Evolutionary conservation across 164 flowering plant genomes (phyloP).

Genomic region (Dillenia suffruticosa): DNA sequence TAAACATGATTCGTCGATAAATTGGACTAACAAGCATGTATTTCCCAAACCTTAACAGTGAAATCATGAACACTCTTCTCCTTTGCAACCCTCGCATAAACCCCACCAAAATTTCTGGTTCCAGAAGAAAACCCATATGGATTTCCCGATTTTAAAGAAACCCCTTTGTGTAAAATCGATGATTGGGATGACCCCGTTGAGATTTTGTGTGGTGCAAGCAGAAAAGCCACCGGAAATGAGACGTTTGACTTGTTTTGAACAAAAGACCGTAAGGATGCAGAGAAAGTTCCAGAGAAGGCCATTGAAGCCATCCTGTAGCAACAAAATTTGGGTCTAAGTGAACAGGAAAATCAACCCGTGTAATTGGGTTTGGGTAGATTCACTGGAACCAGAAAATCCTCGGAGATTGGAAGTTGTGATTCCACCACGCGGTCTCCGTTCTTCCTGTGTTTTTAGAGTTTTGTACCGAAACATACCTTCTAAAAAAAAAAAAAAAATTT

Average conservation of each 20-base stretch:
- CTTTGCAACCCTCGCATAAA: slow-evolving; percentile 65
- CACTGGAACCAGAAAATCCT: too few species aligned
- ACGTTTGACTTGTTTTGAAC: slow-evolving; percentile 16
- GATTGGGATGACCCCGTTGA: slow-evolving; percentile 45
- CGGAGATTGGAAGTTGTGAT: too few species aligned
- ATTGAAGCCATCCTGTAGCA: slow-evolving; percentile 22
- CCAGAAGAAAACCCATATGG: slow-evolving; percentile 17
- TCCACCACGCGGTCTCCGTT: too few species aligned
- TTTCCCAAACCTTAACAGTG: slow-evolving; percentile 62
- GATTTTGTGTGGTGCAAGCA: slow-evolving; percentile 22
- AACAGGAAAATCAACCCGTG: too few species aligned
- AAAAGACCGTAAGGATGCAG: slow-evolving; percentile 17
- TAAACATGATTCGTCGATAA: not conserved
- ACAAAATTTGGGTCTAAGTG: too few species aligned
- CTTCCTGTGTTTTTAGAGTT: too few species aligned
- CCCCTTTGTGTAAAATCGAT: slow-evolving; percentile 30
- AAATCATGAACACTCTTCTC: slow-evolving; percentile 78
- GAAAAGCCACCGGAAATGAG: slow-evolving; percentile 17
- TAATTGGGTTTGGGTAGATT: too few species aligned
- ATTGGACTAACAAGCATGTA: not conserved
- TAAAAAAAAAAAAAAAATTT: too few species aligned
- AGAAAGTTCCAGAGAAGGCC: slow-evolving; percentile 31
- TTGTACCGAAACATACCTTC: too few species aligned
- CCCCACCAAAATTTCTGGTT: slow-evolving; percentile 29
- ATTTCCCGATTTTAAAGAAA: slow-evolving; percentile 23